phyloP scores from a whole-genome alignment of 2,329 filamentous ascomycete genomes.

The Hypoxylon sp. region DNA sequence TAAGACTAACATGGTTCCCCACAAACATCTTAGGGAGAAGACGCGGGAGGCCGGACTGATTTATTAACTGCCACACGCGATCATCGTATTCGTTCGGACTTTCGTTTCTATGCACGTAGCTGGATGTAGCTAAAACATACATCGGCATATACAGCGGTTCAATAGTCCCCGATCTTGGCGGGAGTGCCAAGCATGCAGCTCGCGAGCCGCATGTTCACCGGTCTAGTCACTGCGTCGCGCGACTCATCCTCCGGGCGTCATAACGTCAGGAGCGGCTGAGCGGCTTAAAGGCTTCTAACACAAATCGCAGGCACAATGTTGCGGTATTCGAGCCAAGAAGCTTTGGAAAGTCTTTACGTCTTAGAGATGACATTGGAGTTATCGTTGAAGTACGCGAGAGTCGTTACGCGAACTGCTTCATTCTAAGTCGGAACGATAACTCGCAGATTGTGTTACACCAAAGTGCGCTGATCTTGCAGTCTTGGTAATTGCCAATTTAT shows the following conservation, averaged over 20 bases:
- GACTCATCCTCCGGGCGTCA: not conserved
- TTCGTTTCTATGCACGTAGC: not conserved
- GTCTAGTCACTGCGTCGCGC: not conserved
- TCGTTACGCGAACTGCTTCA: not conserved
- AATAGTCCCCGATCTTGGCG: not conserved
- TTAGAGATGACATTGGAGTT: not conserved
- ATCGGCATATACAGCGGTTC: not conserved
- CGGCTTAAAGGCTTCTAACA: not conserved
- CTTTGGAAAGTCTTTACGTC: not conserved
- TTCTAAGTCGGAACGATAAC: not conserved
- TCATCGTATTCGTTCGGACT: not conserved
- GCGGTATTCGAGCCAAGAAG: not conserved
- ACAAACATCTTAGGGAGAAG: not conserved
- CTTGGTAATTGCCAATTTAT: no score
- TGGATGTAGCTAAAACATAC: not conserved
- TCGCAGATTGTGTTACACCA: no score
- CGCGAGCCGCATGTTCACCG: constrained; percentile 2
- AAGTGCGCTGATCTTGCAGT: no score
- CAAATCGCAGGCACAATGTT: not conserved
- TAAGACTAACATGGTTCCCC: not conserved
- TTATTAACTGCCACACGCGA: not conserved
- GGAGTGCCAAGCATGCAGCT: constrained; percentile 1
- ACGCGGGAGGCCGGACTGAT: not conserved
- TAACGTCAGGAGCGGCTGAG: not conserved
- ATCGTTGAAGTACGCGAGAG: not conserved